A percentile compares a stretch with the other conserved stretches of the same genome.
phyloP scores from a whole-genome alignment of 495 filamentous ascomycete genomes.

The Hypoxylon cercidicola region DNA sequence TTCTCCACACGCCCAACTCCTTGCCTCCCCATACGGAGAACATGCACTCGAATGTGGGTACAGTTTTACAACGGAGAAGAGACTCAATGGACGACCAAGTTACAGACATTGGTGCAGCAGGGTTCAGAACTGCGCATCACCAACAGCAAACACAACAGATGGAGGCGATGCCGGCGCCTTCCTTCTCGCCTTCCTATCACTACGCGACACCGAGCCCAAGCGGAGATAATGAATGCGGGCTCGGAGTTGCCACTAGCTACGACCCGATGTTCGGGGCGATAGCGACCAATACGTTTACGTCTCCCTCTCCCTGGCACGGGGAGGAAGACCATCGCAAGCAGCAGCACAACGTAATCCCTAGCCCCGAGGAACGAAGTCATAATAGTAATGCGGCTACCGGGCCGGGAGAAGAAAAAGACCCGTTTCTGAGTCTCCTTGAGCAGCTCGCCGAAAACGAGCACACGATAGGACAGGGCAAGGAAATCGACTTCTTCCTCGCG shows the following conservation, averaged over 20 bases:
- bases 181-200: conserved; percentile 55
- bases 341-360: conserved; percentile 43
- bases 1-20: conserved; percentile 46
- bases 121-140: conserved; percentile 39
- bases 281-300: conserved; percentile 56
- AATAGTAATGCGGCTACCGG: conserved; percentile 48
- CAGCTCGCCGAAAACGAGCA: conserved; percentile 83
- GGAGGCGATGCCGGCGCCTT: conserved; percentile 44
- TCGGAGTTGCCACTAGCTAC: conserved; percentile 47
- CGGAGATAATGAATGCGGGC: conserved; percentile 37
- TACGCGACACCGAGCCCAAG: conserved; percentile 44
- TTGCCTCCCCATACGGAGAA: conserved; percentile 33
- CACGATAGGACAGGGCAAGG: conserved; percentile 63
- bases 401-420: conserved; percentile 72
- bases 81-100: conserved; percentile 37
- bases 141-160: conserved; percentile 35
- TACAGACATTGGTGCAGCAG: conserved; percentile 22
- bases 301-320: conserved; percentile 56
- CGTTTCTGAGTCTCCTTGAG: conserved; percentile 80
- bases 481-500: conserved; percentile 76
- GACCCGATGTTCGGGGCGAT: conserved; percentile 67
- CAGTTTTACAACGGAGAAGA: conserved; percentile 31
- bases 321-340: conserved; percentile 44
- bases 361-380: conserved; percentile 52
- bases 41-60: not conserved